These are phyloP conservation scores for Blakeslea trispora DNA, from an alignment of 371 early-diverging fungal genomes.

Conservation along the genomic window DNA sequence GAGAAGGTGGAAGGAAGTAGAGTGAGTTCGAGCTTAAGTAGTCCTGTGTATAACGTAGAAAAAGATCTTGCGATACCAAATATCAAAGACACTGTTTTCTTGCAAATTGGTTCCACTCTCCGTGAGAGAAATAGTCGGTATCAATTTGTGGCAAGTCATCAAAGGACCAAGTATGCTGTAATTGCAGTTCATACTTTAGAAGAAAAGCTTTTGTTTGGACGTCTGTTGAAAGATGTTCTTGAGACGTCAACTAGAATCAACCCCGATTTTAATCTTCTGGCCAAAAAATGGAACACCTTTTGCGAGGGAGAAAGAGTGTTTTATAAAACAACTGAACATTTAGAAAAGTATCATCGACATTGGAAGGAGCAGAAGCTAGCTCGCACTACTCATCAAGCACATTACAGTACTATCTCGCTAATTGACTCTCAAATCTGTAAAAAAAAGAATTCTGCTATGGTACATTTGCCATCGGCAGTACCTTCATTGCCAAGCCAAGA, in stretches of 20 bases:
- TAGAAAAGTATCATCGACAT: neutral
- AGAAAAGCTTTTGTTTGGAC: neutral
- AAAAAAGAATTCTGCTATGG: neutral
- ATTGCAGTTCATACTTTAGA: neutral
- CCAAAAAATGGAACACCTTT: neutral
- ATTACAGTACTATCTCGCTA: neutral
- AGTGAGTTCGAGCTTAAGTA: no score
- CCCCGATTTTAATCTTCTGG: neutral
- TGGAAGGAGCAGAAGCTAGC: neutral
- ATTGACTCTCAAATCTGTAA: neutral
- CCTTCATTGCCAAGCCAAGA: no score
- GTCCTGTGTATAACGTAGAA: neutral
- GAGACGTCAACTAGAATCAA: no score
- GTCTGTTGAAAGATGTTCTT: neutral
- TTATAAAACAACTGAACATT: neutral
- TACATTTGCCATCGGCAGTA: no score
- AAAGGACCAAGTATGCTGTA: neutral
- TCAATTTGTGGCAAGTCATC: neutral
- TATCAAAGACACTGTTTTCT: neutral
- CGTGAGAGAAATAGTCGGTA: neutral
- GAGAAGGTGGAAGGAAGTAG: neutral
- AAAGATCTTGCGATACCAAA: neutral
- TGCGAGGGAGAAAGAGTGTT: neutral
- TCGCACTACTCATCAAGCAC: neutral
- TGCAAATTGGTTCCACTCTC: neutral